phyloP scores from a whole-genome alignment of 345 rosid species.

The Acer negundo region DNA sequence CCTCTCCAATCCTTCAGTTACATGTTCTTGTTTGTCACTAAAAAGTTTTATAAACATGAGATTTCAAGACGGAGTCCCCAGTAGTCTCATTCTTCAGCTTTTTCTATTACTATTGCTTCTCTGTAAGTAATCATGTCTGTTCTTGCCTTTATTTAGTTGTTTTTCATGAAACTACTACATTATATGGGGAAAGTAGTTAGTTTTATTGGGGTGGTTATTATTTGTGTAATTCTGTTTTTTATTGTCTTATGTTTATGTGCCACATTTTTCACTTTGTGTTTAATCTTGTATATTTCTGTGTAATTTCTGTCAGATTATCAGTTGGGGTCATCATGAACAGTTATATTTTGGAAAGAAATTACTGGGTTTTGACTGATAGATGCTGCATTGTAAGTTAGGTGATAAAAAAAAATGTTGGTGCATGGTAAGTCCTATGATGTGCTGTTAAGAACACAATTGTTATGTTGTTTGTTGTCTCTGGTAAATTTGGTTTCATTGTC shows the following conservation, averaged over 20 bases:
- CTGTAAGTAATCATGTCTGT: constrained; percentile 11
- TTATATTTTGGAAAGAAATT: not conserved
- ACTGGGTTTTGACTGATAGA: not conserved
- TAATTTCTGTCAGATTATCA: not conserved
- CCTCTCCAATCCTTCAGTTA: not conserved
- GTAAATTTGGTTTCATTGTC: not conserved
- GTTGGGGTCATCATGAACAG: not conserved
- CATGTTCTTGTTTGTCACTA: not conserved
- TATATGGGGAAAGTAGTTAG: not conserved
- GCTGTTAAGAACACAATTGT: not conserved
- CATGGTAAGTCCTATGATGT: not conserved
- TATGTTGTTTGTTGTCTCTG: not conserved
- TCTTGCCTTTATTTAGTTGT: not conserved
- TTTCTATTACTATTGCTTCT: constrained; percentile 4
- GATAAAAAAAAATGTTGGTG: not conserved
- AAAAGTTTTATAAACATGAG: constrained; percentile 8
- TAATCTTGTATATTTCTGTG: not conserved
- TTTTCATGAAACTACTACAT: not conserved
- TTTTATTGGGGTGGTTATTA: not conserved
- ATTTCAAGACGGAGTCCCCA: not conserved
- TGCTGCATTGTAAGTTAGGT: not conserved
- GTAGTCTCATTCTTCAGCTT: constrained; percentile 5
- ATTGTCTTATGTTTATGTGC: not conserved
- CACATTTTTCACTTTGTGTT: not conserved
- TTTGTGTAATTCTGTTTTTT: no score